Base-by-base conservation (phyloP, 371 early-diverging fungal species). In the Mucor irregularis region DNA sequence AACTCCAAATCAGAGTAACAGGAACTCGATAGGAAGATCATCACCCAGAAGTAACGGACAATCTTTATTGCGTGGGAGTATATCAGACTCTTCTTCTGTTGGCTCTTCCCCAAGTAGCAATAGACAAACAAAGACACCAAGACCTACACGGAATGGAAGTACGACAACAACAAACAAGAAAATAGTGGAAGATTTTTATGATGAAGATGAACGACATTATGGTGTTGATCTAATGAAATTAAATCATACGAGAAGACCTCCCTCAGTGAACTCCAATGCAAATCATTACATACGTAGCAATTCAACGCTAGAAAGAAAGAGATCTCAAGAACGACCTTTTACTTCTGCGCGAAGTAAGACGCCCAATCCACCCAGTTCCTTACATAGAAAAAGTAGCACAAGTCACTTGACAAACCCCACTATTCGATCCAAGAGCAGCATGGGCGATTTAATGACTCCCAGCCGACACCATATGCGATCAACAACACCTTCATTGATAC, bases 401-500 rank as follows among this genome's bases (percentile, higher is more conserved):
- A 22, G 10, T 5, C 7, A 14, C 35, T n/a, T 3, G 5, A 17
- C 8, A 24, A 42, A 11, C 11, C 16, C 21, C 5, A 24, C 42
- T 9, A 22, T 53, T 5, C 49, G 72, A 17, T 68, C 69, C 14
- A 67, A 66, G 29, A 71, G 66, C 49, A 77, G 72, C 51, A 51
- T 74, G 38, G 74, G 68, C 9, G 59, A 56, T 44, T 53, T 59
- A 29, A 45, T 29, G 16, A 30, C 48, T 1, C 7, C 42, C 58
- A 33, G 47, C 47, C 6, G 42, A 60, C 65, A 14, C 60, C 63
- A 10, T 50, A 49, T 47, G 21, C 52, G 73, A 9, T 56, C 73
- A 8, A 62, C 53, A 21, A 74, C 78, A n/a, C 78, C 78, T 7
- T 78, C 78, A 1, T 35, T 74, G 34, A 78, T 78, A 49, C 78